These are phyloP conservation scores for Auxenochlorella pyrenoidosa DNA, from an alignment of 139 green algal species.

Conservation along the genomic window DNA sequence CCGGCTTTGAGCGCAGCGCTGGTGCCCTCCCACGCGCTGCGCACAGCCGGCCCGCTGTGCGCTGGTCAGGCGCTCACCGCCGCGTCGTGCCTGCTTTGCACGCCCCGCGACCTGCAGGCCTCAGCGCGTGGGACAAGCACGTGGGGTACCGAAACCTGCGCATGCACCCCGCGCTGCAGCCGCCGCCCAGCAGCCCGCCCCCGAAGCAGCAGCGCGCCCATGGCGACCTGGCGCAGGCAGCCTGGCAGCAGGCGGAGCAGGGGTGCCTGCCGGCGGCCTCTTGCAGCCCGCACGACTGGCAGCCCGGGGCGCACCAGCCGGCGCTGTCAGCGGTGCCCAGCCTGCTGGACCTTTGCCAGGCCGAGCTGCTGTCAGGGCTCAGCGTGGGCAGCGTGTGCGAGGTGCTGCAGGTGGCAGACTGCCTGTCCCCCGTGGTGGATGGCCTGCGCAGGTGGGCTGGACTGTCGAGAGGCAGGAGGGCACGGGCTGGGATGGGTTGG, in stretches of 20 bases:
- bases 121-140: conserved; percentile 90
- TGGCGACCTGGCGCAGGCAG: no score
- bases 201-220: neutral
- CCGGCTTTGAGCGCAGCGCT: neutral
- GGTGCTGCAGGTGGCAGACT: conserved; percentile 40
- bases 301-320: neutral
- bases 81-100: neutral
- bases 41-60: no score
- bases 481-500: no score
- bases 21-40: neutral
- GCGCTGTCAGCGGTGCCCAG: conserved; percentile 4
- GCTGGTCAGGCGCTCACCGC: no score
- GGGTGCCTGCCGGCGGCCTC: neutral
- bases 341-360: conserved; percentile 41
- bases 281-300: neutral
- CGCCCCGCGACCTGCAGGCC: conserved; percentile 45
- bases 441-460: conserved; percentile 13
- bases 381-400: conserved; percentile 42
- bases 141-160: conserved; percentile 78
- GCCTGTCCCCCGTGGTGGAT: conserved; percentile 38
- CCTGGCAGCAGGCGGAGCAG: neutral
- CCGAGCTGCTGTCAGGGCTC: conserved; percentile 9
- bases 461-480: neutral
- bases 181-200: conserved; percentile 5
- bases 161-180: conserved; percentile 47